phyloP scores from a whole-genome alignment of 768 basidiomycete species.

The Tephrocybe rancida region DNA sequence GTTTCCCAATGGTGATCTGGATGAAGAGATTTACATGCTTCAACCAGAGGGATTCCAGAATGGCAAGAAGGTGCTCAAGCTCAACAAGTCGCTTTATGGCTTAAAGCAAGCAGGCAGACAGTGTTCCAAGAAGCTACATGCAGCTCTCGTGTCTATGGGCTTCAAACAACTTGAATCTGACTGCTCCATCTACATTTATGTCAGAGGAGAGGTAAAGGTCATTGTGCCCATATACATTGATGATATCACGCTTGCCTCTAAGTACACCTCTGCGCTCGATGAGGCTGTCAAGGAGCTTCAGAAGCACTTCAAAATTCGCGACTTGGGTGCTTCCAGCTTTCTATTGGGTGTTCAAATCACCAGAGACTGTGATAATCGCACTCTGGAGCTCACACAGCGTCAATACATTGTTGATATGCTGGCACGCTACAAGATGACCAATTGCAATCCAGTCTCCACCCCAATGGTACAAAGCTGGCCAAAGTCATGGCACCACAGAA shows the following conservation, averaged over 20 bases:
- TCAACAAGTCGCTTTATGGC: constrained; percentile 34
- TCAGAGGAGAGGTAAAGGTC: constrained; percentile 26
- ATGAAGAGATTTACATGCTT: constrained; percentile 29
- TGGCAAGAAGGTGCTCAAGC: constrained; percentile 16
- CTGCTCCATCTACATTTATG: constrained; percentile 11
- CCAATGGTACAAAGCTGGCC: too few relatives aligned
- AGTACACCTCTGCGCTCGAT: constrained; percentile 14
- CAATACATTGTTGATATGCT: constrained; percentile 28
- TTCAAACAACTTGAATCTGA: constrained; percentile 11
- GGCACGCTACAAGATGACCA: not conserved
- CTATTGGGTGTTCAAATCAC: constrained; percentile 33
- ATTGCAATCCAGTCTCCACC: too few relatives aligned
- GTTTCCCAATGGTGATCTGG: constrained; percentile 24
- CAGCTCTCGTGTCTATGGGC: constrained; percentile 5
- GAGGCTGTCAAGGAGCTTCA: constrained; percentile 24
- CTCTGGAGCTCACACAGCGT: constrained; percentile 26
- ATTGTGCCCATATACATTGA: constrained; percentile 19
- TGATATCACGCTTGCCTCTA: constrained; percentile 20
- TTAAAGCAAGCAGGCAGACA: constrained; percentile 33
- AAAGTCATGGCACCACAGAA: too few relatives aligned
- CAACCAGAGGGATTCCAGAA: constrained; percentile 20
- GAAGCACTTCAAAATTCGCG: constrained; percentile 27
- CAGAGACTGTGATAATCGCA: constrained; percentile 17
- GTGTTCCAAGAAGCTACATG: constrained; percentile 30
- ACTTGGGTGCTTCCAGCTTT: constrained; percentile 25